phyloP scores from a whole-genome alignment of 1,284 basidiomycete species.

The Coniferiporia weirii region DNA sequence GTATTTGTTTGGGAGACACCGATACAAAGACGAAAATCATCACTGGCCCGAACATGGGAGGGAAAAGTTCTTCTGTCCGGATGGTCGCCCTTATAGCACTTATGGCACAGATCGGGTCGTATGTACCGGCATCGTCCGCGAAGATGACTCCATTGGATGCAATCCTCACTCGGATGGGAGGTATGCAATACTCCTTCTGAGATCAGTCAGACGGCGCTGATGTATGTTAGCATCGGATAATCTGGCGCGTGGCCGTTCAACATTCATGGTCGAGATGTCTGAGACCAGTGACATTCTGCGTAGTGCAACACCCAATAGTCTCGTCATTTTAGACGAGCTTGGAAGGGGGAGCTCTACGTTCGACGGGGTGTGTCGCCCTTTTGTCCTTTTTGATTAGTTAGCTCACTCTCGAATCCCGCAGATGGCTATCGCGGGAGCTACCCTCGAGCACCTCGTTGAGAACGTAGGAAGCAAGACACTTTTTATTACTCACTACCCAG shows the following conservation, averaged over 20 bases:
- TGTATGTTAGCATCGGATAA: constrained; percentile 72
- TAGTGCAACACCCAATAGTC: constrained; percentile 62
- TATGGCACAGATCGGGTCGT: constrained; percentile 55
- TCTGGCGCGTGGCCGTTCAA: constrained; percentile 77
- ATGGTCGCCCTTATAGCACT: constrained; percentile 73
- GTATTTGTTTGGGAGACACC: constrained; percentile 49
- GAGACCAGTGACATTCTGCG: constrained; percentile 90
- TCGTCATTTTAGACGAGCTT: constrained; percentile 87
- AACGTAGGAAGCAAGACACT: constrained; percentile 70
- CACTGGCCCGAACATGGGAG: constrained; percentile 81
- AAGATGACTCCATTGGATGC: constrained; percentile 77
- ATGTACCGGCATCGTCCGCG: constrained; percentile 71
- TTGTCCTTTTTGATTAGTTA: background rate
- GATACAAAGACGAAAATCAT: constrained; percentile 67
- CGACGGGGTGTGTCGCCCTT: constrained; percentile 58
- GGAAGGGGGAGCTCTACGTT: constrained; percentile 81
- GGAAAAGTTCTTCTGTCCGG: constrained; percentile 73
- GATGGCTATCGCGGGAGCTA: constrained; percentile 83
- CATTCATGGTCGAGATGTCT: constrained; percentile 94
- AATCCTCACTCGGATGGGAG: constrained; percentile 84
- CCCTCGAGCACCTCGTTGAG: constrained; percentile 68
- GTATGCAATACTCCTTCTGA: constrained; percentile 32
- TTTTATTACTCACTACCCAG: constrained; percentile 94
- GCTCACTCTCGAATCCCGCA: constrained; percentile 27
- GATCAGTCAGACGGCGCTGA: constrained; percentile 5